A percentile compares a stretch with the other conserved stretches of the same genome.
These are phyloP conservation scores for Leucocoprinus leucothites DNA, from an alignment of 768 basidiomycete species.

Conservation along the genomic window DNA sequence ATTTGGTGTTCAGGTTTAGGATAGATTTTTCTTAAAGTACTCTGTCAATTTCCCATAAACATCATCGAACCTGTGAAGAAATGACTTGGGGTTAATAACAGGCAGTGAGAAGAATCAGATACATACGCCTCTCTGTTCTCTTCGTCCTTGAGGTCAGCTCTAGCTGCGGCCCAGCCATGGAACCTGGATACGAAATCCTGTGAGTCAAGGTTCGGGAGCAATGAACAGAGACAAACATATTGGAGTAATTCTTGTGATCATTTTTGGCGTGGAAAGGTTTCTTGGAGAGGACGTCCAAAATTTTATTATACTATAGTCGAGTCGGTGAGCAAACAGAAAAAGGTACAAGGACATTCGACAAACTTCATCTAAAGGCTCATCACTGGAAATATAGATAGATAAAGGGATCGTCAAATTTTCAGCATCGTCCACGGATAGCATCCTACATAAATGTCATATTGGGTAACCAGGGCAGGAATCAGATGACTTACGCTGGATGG, in stretches of 20 bases:
- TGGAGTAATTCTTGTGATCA: slow-evolving; percentile 47
- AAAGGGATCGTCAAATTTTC: slow-evolving; percentile 49
- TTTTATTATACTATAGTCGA: slow-evolving; percentile 40
- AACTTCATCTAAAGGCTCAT: slow-evolving; percentile 56
- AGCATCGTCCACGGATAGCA: slow-evolving; percentile 50
- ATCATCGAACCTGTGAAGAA: slow-evolving; percentile 40
- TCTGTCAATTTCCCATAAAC: slow-evolving; percentile 49
- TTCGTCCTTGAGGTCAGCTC: slow-evolving; percentile 50
- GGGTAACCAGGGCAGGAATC: slow-evolving; percentile 15
- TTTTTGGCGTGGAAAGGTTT: slow-evolving; percentile 49
- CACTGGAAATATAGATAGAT: slow-evolving; percentile 53
- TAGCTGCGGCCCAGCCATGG: slow-evolving; percentile 66
- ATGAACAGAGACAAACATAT: slow-evolving; percentile 31
- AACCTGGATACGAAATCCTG: slow-evolving; percentile 31
- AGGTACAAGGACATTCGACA: slow-evolving; percentile 8
- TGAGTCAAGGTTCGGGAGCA: background rate
- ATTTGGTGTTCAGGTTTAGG: slow-evolving; percentile 4
- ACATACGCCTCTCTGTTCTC: slow-evolving; percentile 56
- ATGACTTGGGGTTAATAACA: background rate
- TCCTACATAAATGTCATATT: slow-evolving; percentile 26
- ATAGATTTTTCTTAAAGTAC: slow-evolving; percentile 41
- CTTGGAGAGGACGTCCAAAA: slow-evolving; percentile 41
- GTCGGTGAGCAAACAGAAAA: background rate
- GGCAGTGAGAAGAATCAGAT: slow-evolving; percentile 2
- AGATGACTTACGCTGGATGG: slow-evolving; percentile 51